Conservation (phyloP, 192 early-diverging fungal species). For the Coemansia sp. region DNA sequence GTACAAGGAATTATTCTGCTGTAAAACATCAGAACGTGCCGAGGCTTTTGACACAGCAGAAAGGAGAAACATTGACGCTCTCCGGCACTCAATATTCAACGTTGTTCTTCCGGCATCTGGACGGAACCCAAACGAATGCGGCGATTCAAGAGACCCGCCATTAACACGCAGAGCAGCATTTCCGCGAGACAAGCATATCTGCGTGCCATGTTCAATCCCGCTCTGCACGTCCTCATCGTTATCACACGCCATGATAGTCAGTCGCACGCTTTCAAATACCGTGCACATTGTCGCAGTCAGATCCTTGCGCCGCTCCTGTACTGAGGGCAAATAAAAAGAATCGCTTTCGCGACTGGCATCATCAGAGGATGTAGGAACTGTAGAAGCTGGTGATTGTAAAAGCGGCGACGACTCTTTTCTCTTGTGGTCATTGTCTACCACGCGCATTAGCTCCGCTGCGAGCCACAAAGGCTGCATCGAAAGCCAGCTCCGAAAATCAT, state of each 20-base stretch:
- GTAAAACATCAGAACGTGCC: constrained; percentile 22
- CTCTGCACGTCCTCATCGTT: constrained; percentile 51
- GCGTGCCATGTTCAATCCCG: constrained; percentile 51
- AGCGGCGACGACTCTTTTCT: not conserved
- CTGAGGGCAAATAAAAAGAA: constrained; percentile 9
- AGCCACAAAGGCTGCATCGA: constrained; percentile 56
- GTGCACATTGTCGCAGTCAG: constrained; percentile 31
- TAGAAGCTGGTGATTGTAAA: not conserved
- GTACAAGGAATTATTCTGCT: not conserved
- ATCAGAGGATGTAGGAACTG: not conserved
- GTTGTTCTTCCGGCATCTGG: constrained; percentile 29
- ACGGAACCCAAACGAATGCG: constrained; percentile 47
- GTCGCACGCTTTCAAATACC: constrained; percentile 34
- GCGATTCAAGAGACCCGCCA: constrained; percentile 45
- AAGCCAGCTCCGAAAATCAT: constrained; percentile 50
- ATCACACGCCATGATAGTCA: constrained; percentile 43
- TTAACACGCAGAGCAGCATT: constrained; percentile 32
- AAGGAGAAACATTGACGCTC: constrained; percentile 42
- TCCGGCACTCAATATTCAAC: constrained; percentile 40
- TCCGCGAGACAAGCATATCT: constrained; percentile 28
- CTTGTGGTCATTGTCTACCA: constrained; percentile 12
- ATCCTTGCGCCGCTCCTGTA: constrained; percentile 31
- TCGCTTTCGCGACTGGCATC: not conserved
- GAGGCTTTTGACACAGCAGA: constrained; percentile 28
- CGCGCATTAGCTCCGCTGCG: constrained; percentile 20